Evolutionary conservation across 2,329 filamentous ascomycete species (phyloP).

Genomic region (Alternaria arbusti): DNA sequence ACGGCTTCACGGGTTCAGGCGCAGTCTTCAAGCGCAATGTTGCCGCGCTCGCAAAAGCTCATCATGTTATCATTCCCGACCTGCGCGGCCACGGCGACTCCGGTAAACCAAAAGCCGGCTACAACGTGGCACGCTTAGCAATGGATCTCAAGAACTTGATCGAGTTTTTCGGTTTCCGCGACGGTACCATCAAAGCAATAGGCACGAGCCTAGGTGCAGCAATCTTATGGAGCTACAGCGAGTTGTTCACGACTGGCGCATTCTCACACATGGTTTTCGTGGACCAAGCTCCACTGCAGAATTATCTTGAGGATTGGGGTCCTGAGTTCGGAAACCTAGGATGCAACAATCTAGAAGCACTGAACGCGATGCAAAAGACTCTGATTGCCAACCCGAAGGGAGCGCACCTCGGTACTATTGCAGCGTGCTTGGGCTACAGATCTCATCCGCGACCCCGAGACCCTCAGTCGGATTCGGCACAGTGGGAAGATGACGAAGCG

Average conservation of each 20-base stretch:
- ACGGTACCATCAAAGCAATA: conserved; percentile 18
- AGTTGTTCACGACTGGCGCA: conserved; percentile 27
- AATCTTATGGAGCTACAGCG: conserved; percentile 36
- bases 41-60: conserved; percentile 6
- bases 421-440: conserved; percentile 32
- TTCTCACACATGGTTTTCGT: conserved; percentile 37
- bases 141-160: conserved; percentile 35
- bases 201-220: conserved; percentile 31
- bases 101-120: conserved; percentile 31
- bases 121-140: conserved; percentile 36
- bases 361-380: conserved; percentile 20
- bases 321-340: conserved; percentile 28
- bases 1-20: conserved; percentile 35
- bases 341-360: conserved; percentile 22
- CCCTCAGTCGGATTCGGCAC: conserved; percentile 6
- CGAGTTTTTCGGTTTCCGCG: conserved; percentile 18
- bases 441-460: conserved; percentile 25
- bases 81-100: conserved; percentile 36
- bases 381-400: conserved; percentile 16
- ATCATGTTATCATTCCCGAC: conserved; percentile 25
- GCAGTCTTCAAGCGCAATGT: conserved; percentile 30
- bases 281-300: conserved; percentile 37
- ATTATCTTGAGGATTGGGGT: conserved; percentile 34
- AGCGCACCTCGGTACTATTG: conserved; percentile 30
- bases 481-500: conserved; percentile 29